Conservation (phyloP, 2,329 filamentous ascomycete species). For the Magnaporthiopsis poae region DNA sequence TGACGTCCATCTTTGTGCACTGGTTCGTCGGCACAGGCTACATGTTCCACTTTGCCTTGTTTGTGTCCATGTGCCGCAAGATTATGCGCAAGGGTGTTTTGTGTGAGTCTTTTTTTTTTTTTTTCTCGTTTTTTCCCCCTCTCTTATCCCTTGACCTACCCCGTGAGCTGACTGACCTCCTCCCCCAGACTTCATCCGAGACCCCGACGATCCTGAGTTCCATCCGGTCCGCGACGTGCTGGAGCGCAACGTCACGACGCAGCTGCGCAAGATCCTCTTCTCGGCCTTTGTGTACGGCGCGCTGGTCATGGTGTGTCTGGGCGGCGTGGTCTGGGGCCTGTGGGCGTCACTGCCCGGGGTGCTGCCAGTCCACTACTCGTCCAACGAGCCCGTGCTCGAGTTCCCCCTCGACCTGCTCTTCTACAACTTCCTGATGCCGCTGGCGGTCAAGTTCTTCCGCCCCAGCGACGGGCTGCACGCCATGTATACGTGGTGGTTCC, state of each 20-base stretch:
- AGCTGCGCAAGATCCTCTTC: conserved; percentile 91
- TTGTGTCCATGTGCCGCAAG: conserved; percentile 97
- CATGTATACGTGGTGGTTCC: conserved; percentile 96
- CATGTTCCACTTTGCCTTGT: conserved; percentile 99
- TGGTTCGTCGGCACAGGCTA: conserved; percentile 99
- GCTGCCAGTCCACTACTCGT: conserved; percentile 86
- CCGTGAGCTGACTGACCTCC: not conserved
- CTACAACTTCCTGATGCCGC: conserved; percentile 91
- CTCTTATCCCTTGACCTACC: conserved; percentile 5
- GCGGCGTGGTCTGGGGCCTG: conserved; percentile 91
- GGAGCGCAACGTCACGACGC: conserved; percentile 82
- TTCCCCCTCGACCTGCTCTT: conserved; percentile 90
- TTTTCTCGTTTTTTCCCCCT: not conserved
- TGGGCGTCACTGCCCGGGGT: conserved; percentile 57
- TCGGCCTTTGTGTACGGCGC: conserved; percentile 92
- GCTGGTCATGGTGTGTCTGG: conserved; percentile 82
- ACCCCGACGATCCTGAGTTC: conserved; percentile 96
- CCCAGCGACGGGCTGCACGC: conserved; percentile 73
- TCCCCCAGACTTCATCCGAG: conserved; percentile 75
- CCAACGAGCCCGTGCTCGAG: conserved; percentile 82
- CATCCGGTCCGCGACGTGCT: conserved; percentile 94
- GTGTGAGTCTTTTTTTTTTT: conserved; percentile 46
- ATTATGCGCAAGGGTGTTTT: conserved; percentile 91
- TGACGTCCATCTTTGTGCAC: conserved; percentile 90
- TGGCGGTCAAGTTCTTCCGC: conserved; percentile 73